These are phyloP conservation scores for Aspergillus sp. DNA, from an alignment of 2,329 filamentous ascomycete species.

Conservation along the genomic window DNA sequence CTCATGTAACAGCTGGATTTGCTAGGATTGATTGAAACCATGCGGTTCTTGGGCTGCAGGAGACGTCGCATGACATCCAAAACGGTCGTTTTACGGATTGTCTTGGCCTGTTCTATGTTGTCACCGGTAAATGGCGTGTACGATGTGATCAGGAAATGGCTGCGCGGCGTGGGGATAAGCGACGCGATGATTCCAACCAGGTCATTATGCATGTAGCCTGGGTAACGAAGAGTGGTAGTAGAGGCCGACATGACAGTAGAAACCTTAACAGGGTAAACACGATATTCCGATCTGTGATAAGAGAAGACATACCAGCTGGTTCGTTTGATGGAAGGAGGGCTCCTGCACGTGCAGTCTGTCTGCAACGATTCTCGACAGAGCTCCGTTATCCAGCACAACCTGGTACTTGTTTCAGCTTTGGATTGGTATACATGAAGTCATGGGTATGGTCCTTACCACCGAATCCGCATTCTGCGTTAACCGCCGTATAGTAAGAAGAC, in stretches of 20 bases:
- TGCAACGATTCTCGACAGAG: conserved; percentile 84
- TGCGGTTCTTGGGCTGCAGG: conserved; percentile 95
- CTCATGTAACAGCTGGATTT: conserved; percentile 99
- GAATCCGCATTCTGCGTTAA: conserved; percentile 95
- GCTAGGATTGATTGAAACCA: conserved; percentile 91
- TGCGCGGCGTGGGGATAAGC: conserved; percentile 89
- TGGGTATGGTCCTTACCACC: conserved; percentile 49
- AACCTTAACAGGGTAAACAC: conserved; percentile 42
- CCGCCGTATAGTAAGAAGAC: conserved; percentile 79
- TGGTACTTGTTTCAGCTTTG: conserved; percentile 23
- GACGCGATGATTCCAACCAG: conserved; percentile 94
- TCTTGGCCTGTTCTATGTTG: conserved; percentile 93
- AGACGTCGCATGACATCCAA: conserved; percentile 94
- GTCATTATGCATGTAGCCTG: conserved; percentile 99
- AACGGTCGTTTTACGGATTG: conserved; percentile 94
- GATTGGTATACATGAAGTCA: background rate
- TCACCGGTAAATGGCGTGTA: conserved; percentile 97
- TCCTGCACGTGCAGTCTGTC: conserved; percentile 91
- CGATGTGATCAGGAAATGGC: conserved; percentile 96
- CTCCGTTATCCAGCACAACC: conserved; percentile 91
- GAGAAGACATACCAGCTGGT: conserved; percentile 62
- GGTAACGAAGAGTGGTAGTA: conserved; percentile 91
- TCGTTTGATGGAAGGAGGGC: conserved; percentile 93
- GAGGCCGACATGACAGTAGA: conserved; percentile 98
- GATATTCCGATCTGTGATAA: background rate